phyloP scores from a whole-genome alignment of 2,329 filamentous ascomycete species.

The Beauveria bassiana region DNA sequence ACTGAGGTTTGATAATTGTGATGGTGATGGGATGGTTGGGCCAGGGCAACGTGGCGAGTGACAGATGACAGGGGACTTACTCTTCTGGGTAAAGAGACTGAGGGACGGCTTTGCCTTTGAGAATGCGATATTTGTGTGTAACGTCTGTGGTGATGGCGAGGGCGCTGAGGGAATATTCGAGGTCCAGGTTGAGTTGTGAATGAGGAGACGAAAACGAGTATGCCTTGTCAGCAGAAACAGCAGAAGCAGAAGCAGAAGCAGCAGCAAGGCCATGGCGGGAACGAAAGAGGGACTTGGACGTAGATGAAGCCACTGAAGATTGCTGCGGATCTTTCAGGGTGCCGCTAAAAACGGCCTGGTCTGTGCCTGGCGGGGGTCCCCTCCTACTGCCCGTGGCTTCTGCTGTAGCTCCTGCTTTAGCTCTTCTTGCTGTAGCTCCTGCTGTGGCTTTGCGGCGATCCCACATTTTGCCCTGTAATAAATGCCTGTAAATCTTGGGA shows the following conservation, averaged over 20 bases:
- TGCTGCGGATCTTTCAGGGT: background rate
- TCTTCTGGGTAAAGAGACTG: conserved; percentile 16
- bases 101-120: conserved; percentile 25
- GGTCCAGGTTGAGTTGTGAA: conserved; percentile 3
- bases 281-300: background rate
- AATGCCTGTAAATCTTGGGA: background rate
- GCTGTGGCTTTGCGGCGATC: conserved; percentile 6
- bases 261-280: background rate
- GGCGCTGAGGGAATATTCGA: conserved; percentile 22
- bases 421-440: too few species aligned
- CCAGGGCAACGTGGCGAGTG: background rate
- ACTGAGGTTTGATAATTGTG: background rate
- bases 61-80: background rate
- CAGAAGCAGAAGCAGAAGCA: background rate
- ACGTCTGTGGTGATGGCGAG: conserved; percentile 21
- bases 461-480: conserved; percentile 14
- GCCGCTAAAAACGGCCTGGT: background rate
- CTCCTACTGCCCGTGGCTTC: background rate
- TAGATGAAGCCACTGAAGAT: background rate
- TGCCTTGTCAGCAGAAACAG: background rate
- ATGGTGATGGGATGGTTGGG: background rate
- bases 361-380: background rate
- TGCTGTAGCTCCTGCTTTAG: too few species aligned
- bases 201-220: background rate
- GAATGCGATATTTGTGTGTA: conserved; percentile 24